These are phyloP conservation scores for Saturnispora hagleri DNA, from an alignment of 805 yeast genomes.

Conservation along the genomic window DNA sequence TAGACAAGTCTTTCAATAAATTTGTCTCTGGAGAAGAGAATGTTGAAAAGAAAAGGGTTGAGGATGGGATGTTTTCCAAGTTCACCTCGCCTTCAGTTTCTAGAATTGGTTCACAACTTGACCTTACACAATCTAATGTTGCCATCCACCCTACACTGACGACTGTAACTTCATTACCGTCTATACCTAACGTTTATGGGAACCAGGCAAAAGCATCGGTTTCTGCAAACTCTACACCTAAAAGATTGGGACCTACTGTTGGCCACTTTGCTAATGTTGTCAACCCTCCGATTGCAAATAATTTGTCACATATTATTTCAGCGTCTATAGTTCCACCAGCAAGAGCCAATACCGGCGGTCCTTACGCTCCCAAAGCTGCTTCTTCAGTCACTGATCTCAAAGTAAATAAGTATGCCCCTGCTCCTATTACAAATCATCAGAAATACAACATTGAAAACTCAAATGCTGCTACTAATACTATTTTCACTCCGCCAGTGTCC, in stretches of 20 bases:
- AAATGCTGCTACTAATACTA: background rate
- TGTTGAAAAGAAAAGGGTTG: constrained; percentile 29
- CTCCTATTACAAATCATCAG: background rate
- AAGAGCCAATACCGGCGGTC: background rate
- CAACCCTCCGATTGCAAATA: background rate
- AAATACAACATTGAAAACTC: background rate
- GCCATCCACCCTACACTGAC: background rate
- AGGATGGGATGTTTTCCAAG: constrained; percentile 57
- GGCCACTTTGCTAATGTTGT: background rate
- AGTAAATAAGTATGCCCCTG: background rate
- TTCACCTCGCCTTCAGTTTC: constrained; percentile 59
- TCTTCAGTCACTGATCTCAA: background rate
- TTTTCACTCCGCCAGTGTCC: background rate
- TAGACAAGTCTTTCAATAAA: constrained; percentile 70
- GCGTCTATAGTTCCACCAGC: background rate
- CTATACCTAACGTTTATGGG: background rate
- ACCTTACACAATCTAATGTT: constrained; percentile 15
- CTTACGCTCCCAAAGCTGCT: background rate
- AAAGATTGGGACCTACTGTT: background rate
- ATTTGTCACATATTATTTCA: background rate
- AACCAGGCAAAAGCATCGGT: background rate
- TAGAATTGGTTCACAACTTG: constrained; percentile 39
- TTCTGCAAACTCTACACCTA: constrained; percentile 1
- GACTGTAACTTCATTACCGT: background rate
- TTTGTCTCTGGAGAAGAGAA: constrained; percentile 80